Evolutionary conservation across 441 rosid species (phyloP), one percentile per base, ranked within the genome.

Genomic region (Capsella rubella): DNA sequence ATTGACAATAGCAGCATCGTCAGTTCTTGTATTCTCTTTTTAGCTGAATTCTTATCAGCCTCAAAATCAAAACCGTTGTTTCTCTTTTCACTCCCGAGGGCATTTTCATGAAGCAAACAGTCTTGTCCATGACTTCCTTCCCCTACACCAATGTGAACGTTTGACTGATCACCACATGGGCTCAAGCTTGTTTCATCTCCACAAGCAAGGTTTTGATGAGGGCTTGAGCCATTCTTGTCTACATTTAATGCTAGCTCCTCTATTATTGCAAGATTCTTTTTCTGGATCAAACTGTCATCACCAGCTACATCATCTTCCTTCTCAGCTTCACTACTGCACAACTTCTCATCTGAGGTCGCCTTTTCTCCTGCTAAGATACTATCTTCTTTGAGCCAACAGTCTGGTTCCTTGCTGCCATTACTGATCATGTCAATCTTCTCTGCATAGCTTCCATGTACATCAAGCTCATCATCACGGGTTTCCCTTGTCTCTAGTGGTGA

Each of bases 51-150:
- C 18, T 58, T 37, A 18, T 28, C 2, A 32, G 35, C 8, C 6
- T 32, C 35, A 32, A 31, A 31, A 51, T 39, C 39, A 39, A 13
- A 4, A 66, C 5, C 58, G 16, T 6, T 11, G 6, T 64, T 5
- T 4, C 34, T 35, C 56, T 47, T 32, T 15, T 29, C 10, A 14
- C 6, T 7, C 7, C 61, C 40, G 10, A 31, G 61, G 61, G 6
- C 6, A 14, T 14, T 3, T 10, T 29, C 51, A 55, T 55, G 58
- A 39, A 11, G 47, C 59, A 35, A 71, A 51, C 32, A 11, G 28
- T 71, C 31, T 0, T n/a, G 51, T 60, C 60, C 52, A 16, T 11
- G 60, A 52, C 32, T 13, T 39, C 21, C 61, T 13, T 53, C 32
- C 12, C 8, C 29, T 34, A 50, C 46, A 49, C 31, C 2, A 0